A percentile compares a stretch with the other conserved stretches of the same genome.
These are phyloP conservation scores for Glebionis coronaria DNA, from an alignment of 129 eudicot genomes.

Conservation along the genomic window DNA sequence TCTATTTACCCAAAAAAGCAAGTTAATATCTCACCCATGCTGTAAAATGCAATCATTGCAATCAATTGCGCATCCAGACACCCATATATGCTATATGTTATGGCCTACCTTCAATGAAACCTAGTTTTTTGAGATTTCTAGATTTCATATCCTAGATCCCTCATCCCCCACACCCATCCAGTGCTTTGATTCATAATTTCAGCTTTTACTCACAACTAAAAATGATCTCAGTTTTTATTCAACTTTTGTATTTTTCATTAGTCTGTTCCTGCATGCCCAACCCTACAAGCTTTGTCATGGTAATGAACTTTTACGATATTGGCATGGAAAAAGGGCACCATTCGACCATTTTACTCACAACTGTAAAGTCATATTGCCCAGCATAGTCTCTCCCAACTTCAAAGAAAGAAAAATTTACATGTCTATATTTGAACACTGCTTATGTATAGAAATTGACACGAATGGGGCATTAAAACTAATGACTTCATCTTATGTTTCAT, in stretches of 20 bases:
- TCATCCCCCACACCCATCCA: background rate
- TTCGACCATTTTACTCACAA: no score
- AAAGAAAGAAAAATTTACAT: no score
- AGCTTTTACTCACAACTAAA: no score
- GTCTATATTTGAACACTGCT: no score
- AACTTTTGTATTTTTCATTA: background rate
- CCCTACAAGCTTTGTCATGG: background rate
- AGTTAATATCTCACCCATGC: background rate
- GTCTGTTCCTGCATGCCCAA: background rate
- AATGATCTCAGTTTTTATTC: background rate
- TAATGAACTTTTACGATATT: no score
- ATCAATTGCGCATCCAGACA: background rate
- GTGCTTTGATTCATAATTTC: background rate
- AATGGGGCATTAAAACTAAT: background rate
- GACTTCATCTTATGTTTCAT: background rate
- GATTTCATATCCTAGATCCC: conserved; percentile 3
- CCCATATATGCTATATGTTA: background rate
- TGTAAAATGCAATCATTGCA: background rate
- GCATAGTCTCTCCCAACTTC: no score
- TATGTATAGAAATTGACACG: background rate
- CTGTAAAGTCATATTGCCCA: no score
- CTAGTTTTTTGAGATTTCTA: background rate
- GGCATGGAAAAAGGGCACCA: no score
- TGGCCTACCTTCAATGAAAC: background rate
- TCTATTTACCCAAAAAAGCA: no score